Conservation (phyloP, 164 flowering plant genomes). For the Dillenia suffruticosa region DNA sequence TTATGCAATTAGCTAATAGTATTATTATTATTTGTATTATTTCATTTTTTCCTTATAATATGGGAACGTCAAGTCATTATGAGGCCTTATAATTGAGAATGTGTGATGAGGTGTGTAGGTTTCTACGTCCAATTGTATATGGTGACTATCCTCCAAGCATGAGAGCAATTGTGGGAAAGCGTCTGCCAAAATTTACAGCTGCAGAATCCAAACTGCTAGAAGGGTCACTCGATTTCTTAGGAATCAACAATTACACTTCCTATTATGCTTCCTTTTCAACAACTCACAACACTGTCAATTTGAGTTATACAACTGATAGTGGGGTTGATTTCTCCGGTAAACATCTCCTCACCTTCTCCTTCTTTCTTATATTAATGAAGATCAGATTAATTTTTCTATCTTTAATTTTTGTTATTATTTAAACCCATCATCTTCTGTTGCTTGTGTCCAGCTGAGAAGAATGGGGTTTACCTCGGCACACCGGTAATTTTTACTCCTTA, state of each 20-base stretch:
- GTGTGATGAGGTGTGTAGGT: constrained; percentile 16
- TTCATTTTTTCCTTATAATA: too few relatives aligned
- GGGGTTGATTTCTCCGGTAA: constrained; percentile 10
- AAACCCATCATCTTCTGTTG: too few relatives aligned
- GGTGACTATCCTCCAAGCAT: constrained; percentile 40
- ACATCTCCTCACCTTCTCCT: too few relatives aligned
- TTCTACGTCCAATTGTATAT: constrained; percentile 23
- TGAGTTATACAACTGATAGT: constrained; percentile 17
- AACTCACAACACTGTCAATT: not conserved
- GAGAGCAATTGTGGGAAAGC: constrained; percentile 17
- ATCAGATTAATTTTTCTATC: too few relatives aligned
- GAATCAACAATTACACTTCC: constrained; percentile 38
- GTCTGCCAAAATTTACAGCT: constrained; percentile 39
- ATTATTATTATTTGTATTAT: too few relatives aligned
- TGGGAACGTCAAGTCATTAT: too few relatives aligned
- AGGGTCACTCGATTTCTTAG: constrained; percentile 43
- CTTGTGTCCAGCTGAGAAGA: not conserved
- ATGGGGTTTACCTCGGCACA: not conserved
- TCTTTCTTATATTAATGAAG: too few relatives aligned
- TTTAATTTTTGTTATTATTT: too few relatives aligned
- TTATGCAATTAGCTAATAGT: too few relatives aligned
- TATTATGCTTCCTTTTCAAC: constrained; percentile 21
- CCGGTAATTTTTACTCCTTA: not conserved
- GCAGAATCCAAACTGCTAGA: constrained; percentile 21
- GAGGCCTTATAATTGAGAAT: too few relatives aligned